phyloP scores from a whole-genome alignment of 306 rosid species.

The Hippophae gyantsensis region DNA sequence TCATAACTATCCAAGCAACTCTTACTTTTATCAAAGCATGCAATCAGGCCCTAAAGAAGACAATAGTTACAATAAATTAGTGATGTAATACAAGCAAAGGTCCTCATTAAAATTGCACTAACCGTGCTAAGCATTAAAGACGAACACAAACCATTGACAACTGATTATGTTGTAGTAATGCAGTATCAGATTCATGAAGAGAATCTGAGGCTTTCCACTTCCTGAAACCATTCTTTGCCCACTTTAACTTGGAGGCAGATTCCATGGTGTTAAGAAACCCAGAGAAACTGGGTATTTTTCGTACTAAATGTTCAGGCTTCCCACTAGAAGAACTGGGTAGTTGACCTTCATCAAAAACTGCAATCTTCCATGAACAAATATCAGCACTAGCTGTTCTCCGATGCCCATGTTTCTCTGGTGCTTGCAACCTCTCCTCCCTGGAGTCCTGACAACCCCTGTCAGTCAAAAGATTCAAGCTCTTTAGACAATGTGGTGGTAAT shows the following conservation, averaged over 20 bases:
- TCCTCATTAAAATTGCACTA: constrained; percentile 2
- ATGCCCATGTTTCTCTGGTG: constrained; percentile 50
- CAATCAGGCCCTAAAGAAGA: constrained; percentile 36
- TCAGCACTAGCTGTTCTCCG: constrained; percentile 89
- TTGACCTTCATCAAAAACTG: constrained; percentile 44
- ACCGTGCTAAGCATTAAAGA: constrained; percentile 3
- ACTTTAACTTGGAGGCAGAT: constrained; percentile 56
- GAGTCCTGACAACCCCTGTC: constrained; percentile 28
- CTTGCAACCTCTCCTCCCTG: constrained; percentile 30
- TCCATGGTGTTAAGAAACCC: constrained; percentile 65
- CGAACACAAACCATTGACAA: constrained; percentile 49
- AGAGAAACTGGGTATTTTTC: constrained; percentile 82
- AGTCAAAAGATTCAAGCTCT: constrained; percentile 22
- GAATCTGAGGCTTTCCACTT: constrained; percentile 49
- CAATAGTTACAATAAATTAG: constrained; percentile 7
- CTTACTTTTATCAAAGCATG: constrained; percentile 53
- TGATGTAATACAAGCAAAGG: not conserved
- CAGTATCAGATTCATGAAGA: constrained; percentile 38
- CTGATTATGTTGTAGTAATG: constrained; percentile 37
- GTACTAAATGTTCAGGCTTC: constrained; percentile 38
- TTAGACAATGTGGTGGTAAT: constrained; percentile 22
- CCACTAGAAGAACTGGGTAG: constrained; percentile 25
- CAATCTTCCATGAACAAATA: constrained; percentile 67
- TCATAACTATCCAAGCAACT: constrained; percentile 55
- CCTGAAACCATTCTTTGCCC: constrained; percentile 73